Evolutionary conservation across 1,284 basidiomycete species (phyloP).

Genomic region (Ustilago curta): DNA sequence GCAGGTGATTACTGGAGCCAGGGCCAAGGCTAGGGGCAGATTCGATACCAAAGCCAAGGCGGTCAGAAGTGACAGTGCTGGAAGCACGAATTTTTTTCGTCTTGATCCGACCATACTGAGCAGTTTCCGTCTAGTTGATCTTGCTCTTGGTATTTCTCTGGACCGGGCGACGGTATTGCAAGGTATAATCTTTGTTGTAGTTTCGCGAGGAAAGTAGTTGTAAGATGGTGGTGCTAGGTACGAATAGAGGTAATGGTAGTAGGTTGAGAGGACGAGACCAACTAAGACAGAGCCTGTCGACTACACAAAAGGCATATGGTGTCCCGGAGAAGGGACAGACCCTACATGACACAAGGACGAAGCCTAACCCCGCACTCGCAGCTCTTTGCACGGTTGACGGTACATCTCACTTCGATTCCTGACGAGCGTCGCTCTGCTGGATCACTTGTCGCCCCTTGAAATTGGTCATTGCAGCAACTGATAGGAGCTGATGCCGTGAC

Average conservation of each 20-base stretch:
- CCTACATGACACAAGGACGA: neutral
- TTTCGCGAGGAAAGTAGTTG: neutral
- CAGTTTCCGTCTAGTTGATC: neutral
- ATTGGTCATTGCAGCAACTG: too few species aligned
- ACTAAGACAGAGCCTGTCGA: too few species aligned
- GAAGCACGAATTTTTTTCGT: conserved; percentile 4
- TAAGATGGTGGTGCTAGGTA: neutral
- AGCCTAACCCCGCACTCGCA: neutral
- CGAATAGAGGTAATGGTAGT: neutral
- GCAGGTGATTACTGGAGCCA: conserved; percentile 26
- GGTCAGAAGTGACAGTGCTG: neutral
- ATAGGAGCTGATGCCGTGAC: neutral
- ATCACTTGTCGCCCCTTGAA: neutral
- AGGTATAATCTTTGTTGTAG: neutral
- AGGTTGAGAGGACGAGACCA: neutral
- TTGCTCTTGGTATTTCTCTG: neutral
- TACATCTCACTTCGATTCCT: neutral
- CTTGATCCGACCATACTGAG: conserved; percentile 4
- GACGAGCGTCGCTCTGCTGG: neutral
- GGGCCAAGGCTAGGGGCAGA: conserved; percentile 12
- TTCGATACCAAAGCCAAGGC: conserved; percentile 7
- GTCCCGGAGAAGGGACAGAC: neutral
- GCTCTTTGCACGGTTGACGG: conserved; percentile 1
- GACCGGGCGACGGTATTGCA: neutral
- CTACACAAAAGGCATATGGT: neutral